Evolutionary conservation across 2,329 filamentous ascomycete genomes (phyloP), one percentile per base, ranked within the genome.

Genomic region (Diaporthe nobilis): DNA sequence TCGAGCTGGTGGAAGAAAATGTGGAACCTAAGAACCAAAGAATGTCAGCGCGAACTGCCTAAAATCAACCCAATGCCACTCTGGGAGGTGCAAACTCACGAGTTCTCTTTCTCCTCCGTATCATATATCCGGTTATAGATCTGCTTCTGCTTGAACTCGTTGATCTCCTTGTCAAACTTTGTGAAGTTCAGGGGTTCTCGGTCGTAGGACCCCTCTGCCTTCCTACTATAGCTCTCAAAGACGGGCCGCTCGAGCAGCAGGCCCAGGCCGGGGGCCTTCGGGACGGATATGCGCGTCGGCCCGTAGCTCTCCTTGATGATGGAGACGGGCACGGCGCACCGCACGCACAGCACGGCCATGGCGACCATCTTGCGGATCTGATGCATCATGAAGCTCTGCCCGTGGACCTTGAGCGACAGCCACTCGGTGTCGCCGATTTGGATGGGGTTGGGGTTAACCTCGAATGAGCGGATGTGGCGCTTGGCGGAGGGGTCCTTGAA

Each of bases 311-410:
- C 90, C 0, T 86, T 83, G 79, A 99, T 94, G 39, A 94, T 91
- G 15, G 90, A 86, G 5, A 92, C 87, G 5, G 94, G 88, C n/a
- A 93, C 93, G 70, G 95, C 97, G 83, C 94, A 97, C 51, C 97
- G 93, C 9, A 97, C 93, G 8, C 96, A 88, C 76, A 99, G 88
- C 47, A 95, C 92, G 12, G 92, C 95, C 93, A 99, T 95, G 74
- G 94, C 95, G 22, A 99, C 95, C 97, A 99, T 98, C 86, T 98
- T 99, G 81, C 97, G 93, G 84, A 99, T 99, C 86, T 99, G 97
- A 85, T 99, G 97, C 97, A 99, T 99, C 97, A 99, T 99, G 89
- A 99, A 99, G 82, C 94, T 96, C 85, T 99, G 97, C 0, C 97
- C 97, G 84, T 99, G 97, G 34, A 99, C 96, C 83, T 98, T 98